phyloP scores from a whole-genome alignment of 208 protist species.

The Acanthamoeba royreba region DNA sequence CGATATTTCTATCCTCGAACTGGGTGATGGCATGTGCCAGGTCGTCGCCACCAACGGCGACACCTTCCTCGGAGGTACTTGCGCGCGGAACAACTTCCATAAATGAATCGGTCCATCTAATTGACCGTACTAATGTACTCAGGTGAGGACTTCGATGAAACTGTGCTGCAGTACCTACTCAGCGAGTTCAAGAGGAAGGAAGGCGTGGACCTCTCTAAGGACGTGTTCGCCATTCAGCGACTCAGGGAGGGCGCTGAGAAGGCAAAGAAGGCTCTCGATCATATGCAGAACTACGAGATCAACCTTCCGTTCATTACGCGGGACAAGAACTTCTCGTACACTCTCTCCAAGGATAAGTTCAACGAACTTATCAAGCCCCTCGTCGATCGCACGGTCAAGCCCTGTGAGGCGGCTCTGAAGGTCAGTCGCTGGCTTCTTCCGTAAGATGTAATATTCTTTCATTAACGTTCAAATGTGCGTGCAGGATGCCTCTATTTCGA shows the following conservation, averaged over 20 bases:
- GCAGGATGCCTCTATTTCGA: constrained; percentile 78
- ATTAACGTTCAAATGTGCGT: constrained; percentile 59
- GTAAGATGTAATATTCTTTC: neutral
- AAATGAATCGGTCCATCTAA: too few species aligned
- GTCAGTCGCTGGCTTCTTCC: constrained; percentile 55
- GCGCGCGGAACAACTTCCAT: too few species aligned
- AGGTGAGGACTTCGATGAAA: constrained; percentile 96
- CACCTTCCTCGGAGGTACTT: constrained; percentile 95
- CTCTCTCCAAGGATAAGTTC: constrained; percentile 90
- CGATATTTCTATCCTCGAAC: constrained; percentile 97
- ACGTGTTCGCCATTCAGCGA: constrained; percentile 93
- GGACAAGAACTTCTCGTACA: constrained; percentile 89
- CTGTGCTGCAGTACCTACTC: constrained; percentile 87
- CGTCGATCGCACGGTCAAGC: constrained; percentile 84
- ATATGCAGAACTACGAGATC: constrained; percentile 82
- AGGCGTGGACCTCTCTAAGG: constrained; percentile 90
- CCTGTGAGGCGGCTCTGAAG: constrained; percentile 84
- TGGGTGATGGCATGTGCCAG: constrained; percentile 95
- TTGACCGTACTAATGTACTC: too few species aligned
- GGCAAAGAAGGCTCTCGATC: constrained; percentile 30
- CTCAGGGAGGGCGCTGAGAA: constrained; percentile 88
- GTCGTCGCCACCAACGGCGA: constrained; percentile 97
- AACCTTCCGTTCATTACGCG: constrained; percentile 95
- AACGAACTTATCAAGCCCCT: constrained; percentile 87
- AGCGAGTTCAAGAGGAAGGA: constrained; percentile 91